Conservation (phyloP, 2,329 filamentous ascomycete species). For the Diatrype stigma region DNA sequence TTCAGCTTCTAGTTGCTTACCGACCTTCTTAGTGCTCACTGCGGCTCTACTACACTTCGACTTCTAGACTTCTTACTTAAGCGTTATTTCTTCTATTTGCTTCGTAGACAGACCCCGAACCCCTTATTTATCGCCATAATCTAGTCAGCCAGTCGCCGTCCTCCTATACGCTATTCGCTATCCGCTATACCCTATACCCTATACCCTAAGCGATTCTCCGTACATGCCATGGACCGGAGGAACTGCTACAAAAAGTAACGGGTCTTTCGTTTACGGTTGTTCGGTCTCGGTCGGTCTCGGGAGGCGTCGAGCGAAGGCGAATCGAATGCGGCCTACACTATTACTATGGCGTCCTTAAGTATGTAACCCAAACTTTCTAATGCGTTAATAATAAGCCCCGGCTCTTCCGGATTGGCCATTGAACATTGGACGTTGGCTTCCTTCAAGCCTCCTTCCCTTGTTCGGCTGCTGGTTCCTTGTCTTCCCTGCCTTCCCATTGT, state of each 20-base stretch:
- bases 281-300: not conserved
- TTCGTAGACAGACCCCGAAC: too few species aligned
- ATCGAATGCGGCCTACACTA: not conserved
- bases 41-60: too few species aligned
- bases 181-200: too few species aligned
- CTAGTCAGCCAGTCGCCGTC: too few species aligned
- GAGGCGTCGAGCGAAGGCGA: not conserved
- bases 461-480: not conserved
- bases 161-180: too few species aligned
- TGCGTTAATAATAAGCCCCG: not conserved
- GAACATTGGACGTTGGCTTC: not conserved
- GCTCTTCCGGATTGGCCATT: not conserved
- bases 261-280: not conserved
- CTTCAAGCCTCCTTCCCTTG: not conserved
- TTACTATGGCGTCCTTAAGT: conserved; percentile 27
- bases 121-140: too few species aligned
- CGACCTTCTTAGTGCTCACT: too few species aligned
- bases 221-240: not conserved
- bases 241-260: not conserved
- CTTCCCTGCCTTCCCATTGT: not conserved
- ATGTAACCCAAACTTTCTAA: conserved; percentile 20
- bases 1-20: too few species aligned
- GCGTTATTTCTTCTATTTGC: too few species aligned
- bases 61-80: too few species aligned
- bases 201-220: too few species aligned